Conservation (phyloP, 768 basidiomycete species). For the Mycena rosella region DNA sequence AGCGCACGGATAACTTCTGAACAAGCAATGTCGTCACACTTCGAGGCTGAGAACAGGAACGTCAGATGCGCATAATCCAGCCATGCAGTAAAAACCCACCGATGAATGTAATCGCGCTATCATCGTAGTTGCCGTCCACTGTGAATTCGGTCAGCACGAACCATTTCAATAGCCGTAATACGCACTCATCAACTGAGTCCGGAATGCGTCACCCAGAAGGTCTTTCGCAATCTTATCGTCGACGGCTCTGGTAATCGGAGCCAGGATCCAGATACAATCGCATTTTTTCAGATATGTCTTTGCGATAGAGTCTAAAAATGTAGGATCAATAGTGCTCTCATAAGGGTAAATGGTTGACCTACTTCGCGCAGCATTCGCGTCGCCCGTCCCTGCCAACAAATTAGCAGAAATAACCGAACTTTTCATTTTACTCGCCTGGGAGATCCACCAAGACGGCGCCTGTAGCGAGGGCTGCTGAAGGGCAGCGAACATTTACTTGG, state of each 20-base stretch:
- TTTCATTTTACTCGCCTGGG: slow-evolving; percentile 58
- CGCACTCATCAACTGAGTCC: slow-evolving; percentile 71
- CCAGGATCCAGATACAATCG: slow-evolving; percentile 75
- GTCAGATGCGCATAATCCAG: background rate
- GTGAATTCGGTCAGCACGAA: background rate
- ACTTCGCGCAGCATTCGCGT: slow-evolving; percentile 74
- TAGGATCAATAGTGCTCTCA: background rate
- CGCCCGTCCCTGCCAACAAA: slow-evolving; percentile 61
- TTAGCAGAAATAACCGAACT: no score
- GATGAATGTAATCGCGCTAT: slow-evolving; percentile 71
- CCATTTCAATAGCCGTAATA: slow-evolving; percentile 26
- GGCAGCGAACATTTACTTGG: slow-evolving; percentile 71
- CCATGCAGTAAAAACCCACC: slow-evolving; percentile 47
- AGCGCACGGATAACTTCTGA: slow-evolving; percentile 68
- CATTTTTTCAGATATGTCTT: slow-evolving; percentile 78
- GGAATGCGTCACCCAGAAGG: slow-evolving; percentile 75
- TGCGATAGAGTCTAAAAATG: slow-evolving; percentile 54
- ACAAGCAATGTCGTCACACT: slow-evolving; percentile 74
- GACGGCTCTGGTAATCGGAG: slow-evolving; percentile 73
- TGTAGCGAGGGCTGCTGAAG: slow-evolving; percentile 64
- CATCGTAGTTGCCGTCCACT: slow-evolving; percentile 72
- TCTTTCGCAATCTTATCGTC: slow-evolving; percentile 77
- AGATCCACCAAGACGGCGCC: slow-evolving; percentile 74
- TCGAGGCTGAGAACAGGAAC: slow-evolving; percentile 57
- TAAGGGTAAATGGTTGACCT: slow-evolving; percentile 32